These are phyloP conservation scores for Fomitopsis betulina DNA, from an alignment of 1,284 basidiomycete genomes.

Conservation along the genomic window DNA sequence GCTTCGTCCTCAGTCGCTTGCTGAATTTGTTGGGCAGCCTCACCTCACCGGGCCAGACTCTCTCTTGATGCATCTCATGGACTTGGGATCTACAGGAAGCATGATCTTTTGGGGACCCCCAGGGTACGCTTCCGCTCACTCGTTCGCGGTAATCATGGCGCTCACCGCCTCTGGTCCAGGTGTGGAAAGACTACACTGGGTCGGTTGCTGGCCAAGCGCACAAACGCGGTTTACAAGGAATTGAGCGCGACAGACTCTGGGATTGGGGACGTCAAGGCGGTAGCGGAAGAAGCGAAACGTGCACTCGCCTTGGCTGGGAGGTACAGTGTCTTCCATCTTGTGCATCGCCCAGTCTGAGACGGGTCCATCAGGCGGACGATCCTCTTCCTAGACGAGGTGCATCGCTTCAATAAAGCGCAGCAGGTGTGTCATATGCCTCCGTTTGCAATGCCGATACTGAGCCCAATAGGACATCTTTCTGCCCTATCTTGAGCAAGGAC, in stretches of 20 bases:
- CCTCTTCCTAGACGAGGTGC: conserved; percentile 85
- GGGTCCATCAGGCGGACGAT: conserved; percentile 51
- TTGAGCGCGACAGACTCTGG: conserved; percentile 75
- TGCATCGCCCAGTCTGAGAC: conserved; percentile 7
- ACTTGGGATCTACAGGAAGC: conserved; percentile 48
- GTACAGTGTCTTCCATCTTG: conserved; percentile 26
- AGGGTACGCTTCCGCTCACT: conserved; percentile 37
- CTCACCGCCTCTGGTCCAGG: conserved; percentile 22
- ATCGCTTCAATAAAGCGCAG: conserved; percentile 83
- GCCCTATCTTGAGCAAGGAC: conserved; percentile 77
- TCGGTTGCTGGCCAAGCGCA: conserved; percentile 58
- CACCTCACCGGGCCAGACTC: conserved; percentile 53
- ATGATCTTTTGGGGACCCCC: conserved; percentile 76
- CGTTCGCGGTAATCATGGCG: background rate
- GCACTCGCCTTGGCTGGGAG: conserved; percentile 66
- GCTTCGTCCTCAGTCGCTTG: conserved; percentile 54
- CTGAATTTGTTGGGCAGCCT: conserved; percentile 67
- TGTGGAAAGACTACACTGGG: conserved; percentile 83
- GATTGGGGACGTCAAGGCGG: conserved; percentile 72
- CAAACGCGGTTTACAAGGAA: conserved; percentile 66
- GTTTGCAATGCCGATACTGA: background rate
- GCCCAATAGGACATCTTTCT: conserved; percentile 65
- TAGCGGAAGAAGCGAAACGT: conserved; percentile 80
- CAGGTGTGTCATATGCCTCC: conserved; percentile 44
- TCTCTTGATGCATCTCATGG: conserved; percentile 46